A percentile compares a stretch with the other conserved stretches of the same genome.
phyloP scores from a whole-genome alignment of 2,329 filamentous ascomycete species.

The Penicillium palitans region DNA sequence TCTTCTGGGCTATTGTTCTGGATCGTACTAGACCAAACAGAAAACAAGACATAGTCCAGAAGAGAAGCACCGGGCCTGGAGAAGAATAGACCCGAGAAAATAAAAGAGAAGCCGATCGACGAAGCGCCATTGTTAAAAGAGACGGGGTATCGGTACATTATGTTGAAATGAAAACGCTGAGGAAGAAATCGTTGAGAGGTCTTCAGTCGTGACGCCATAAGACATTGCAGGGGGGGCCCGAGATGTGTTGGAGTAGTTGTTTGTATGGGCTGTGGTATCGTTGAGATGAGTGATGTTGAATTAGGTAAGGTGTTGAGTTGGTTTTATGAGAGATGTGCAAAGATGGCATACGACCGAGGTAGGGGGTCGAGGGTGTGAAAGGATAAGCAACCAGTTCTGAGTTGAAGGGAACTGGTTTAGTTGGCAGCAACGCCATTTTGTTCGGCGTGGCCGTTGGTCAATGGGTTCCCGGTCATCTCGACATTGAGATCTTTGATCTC shows the following conservation, averaged over 20 bases:
- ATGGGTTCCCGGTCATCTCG: slow-evolving; percentile 30
- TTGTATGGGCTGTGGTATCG: slow-evolving; percentile 30
- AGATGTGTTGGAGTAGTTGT: slow-evolving; percentile 25
- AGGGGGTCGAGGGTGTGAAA: slow-evolving; percentile 10
- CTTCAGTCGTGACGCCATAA: slow-evolving; percentile 44
- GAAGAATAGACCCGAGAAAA: slow-evolving; percentile 9
- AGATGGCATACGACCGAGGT: slow-evolving; percentile 7
- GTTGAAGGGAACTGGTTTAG: slow-evolving; percentile 26
- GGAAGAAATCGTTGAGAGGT: slow-evolving; percentile 46
- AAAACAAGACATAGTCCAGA: slow-evolving; percentile 13
- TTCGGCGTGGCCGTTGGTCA: slow-evolving; percentile 22
- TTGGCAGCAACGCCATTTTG: slow-evolving; percentile 25
- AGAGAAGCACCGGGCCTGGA: slow-evolving; percentile 25
- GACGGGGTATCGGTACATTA: slow-evolving; percentile 40
- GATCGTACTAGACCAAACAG: slow-evolving; percentile 14
- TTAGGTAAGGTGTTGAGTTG: slow-evolving; percentile 27
- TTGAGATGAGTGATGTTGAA: slow-evolving; percentile 43
- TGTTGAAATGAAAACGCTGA: slow-evolving; percentile 44
- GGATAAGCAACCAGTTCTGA: slow-evolving; percentile 12
- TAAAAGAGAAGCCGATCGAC: slow-evolving; percentile 25
- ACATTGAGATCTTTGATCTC: slow-evolving; percentile 40
- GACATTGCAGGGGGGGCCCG: slow-evolving; percentile 32
- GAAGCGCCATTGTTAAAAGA: slow-evolving; percentile 31
- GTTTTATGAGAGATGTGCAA: slow-evolving; percentile 13
- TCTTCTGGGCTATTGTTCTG: slow-evolving; percentile 11